Percentiles rank a stretch among this genome's conserved stretches.
Evolutionary conservation across 2,329 filamentous ascomycete species (phyloP).

Genomic region (Stemphylium vesicarium): DNA sequence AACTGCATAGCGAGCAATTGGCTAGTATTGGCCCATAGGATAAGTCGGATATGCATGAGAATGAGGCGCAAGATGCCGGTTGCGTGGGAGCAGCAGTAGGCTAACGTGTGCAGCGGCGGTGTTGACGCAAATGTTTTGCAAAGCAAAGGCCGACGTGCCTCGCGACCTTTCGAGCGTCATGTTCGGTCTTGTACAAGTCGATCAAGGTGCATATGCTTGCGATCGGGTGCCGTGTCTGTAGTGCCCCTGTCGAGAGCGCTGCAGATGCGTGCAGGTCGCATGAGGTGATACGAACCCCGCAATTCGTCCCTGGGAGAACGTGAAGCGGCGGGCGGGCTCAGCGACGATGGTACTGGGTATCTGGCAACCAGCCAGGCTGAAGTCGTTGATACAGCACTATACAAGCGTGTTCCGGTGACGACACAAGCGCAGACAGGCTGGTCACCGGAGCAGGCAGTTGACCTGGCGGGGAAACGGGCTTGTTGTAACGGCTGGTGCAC

Average conservation of each 20-base stretch:
- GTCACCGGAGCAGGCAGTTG: constrained; percentile 2
- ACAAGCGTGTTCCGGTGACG: constrained; percentile 10
- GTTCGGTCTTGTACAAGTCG: not conserved
- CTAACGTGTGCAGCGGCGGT: not conserved
- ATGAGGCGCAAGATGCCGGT: constrained; percentile 11
- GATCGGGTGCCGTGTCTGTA: constrained; percentile 5
- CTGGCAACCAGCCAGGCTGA: constrained; percentile 3
- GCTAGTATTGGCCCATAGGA: not conserved
- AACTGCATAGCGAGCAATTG: not conserved
- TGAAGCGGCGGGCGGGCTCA: not conserved
- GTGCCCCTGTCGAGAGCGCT: not conserved
- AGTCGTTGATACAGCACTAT: not conserved
- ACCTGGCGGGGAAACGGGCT: constrained; percentile 2
- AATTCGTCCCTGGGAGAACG: not conserved
- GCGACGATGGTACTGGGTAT: not conserved
- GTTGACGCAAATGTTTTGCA: constrained; percentile 7
- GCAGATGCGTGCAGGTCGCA: constrained; percentile 16
- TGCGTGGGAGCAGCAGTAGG: constrained; percentile 1
- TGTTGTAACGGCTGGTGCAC: constrained; percentile 4
- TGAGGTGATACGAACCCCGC: constrained; percentile 16
- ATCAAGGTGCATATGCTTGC: constrained; percentile 5
- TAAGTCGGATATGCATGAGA: not conserved
- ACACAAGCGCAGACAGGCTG: constrained; percentile 2
- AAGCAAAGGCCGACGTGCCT: constrained; percentile 5
- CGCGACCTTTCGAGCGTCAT: not conserved